These are phyloP conservation scores for Solanum peruvianum DNA, from an alignment of 257 asterid genomes.

Conservation along the genomic window DNA sequence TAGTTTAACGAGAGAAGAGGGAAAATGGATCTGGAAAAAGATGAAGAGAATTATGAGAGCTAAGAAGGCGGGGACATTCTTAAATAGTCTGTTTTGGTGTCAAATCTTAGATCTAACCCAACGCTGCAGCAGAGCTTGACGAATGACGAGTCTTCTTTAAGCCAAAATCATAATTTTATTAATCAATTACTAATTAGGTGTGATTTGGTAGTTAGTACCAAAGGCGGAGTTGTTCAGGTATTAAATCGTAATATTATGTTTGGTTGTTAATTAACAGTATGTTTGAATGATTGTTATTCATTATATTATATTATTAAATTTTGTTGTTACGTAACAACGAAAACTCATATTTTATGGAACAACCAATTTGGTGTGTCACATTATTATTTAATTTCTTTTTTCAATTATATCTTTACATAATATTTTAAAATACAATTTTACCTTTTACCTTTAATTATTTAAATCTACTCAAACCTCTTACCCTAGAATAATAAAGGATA, in stretches of 20 bases:
- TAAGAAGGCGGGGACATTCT: constrained; percentile 3
- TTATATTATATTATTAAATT: no score
- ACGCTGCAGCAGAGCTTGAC: neutral
- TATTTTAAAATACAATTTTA: no score
- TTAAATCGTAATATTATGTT: no score
- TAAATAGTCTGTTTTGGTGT: neutral
- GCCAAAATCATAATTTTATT: neutral
- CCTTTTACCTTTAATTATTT: no score
- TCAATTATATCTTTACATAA: no score
- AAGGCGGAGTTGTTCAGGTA: no score
- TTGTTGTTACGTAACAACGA: no score
- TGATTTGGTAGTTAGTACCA: neutral
- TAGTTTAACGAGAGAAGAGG: neutral
- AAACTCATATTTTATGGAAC: fast-evolving
- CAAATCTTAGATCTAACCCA: neutral
- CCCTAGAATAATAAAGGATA: no score
- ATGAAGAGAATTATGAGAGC: neutral
- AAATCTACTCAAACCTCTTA: no score
- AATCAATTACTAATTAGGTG: neutral
- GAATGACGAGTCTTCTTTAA: neutral
- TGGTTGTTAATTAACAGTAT: no score
- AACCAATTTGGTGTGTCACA: fast-evolving
- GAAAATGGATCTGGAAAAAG: neutral
- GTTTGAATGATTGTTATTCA: no score
- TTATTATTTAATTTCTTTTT: no score